phyloP scores from a whole-genome alignment of 2,329 filamentous ascomycete genomes.

The Drechslerella stenobrocha region DNA sequence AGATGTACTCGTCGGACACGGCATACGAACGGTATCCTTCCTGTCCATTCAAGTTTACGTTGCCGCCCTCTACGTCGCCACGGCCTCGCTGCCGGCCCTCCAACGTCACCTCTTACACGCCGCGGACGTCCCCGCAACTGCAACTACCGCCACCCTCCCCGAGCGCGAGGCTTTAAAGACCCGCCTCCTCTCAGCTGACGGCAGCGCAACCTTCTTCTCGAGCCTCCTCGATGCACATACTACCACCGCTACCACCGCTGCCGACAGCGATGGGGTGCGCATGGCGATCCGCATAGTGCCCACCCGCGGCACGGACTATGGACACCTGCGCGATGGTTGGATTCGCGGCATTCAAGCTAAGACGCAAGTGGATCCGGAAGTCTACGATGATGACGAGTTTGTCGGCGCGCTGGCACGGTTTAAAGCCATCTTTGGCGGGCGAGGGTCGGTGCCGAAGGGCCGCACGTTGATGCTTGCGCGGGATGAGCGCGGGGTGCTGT shows the following conservation, averaged over 20 bases:
- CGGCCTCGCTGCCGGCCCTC: conserved; percentile 75
- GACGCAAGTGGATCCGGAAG: conserved; percentile 54
- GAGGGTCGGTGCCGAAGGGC: conserved; percentile 72
- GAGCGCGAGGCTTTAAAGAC: conserved; percentile 76
- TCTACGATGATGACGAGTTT: conserved; percentile 74
- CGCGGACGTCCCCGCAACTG: conserved; percentile 55
- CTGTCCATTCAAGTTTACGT: conserved; percentile 90
- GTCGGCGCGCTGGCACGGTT: conserved; percentile 74
- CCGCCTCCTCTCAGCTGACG: conserved; percentile 67
- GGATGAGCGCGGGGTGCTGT: conserved; percentile 66
- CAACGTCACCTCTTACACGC: conserved; percentile 66
- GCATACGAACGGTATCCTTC: conserved; percentile 87
- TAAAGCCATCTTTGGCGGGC: conserved; percentile 75
- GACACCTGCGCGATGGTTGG: conserved; percentile 87
- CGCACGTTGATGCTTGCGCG: conserved; percentile 75
- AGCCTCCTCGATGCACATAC: conserved; percentile 18
- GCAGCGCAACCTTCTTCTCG: conserved; percentile 61
- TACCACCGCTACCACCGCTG: not conserved
- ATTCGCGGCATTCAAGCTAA: conserved; percentile 75
- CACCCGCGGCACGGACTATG: conserved; percentile 91
- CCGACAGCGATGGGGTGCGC: conserved; percentile 63
- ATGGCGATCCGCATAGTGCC: conserved; percentile 82
- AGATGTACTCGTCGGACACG: conserved; percentile 80
- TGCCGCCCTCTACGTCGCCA: conserved; percentile 87
- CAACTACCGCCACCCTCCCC: conserved; percentile 77